Base-by-base conservation (phyloP, 495 filamentous ascomycete species). In the Podospora didyma region DNA sequence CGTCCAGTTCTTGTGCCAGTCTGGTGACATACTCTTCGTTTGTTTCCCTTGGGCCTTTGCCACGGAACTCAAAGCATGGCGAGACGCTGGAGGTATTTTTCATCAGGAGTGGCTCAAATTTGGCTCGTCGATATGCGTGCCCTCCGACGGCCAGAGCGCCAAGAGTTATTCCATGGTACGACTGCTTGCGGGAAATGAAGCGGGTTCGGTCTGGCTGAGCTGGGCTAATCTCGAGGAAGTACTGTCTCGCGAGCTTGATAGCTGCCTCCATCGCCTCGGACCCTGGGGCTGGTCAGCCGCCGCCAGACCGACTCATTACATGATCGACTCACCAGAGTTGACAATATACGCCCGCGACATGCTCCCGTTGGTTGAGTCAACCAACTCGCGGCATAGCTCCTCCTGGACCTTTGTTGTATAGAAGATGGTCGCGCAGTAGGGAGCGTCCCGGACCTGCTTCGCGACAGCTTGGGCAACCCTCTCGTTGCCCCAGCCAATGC, bases 141-240 rank as follows among this genome's bases (percentile, higher is more conserved):
- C 87, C 85, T 35, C 85, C 82, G 0, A 86, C 72, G 1, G 79
- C 75, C 16, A 93, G 68, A 0, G 85, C 77, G 0, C 88, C 88
- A 1, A 92, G 70, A 0, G 88, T 92, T 19, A 77, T 86, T 6
- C 89, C 89, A 57, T 93, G 89, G 61, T 89, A 93, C n/a, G 85
- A 87, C 20, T 84, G 80, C 46, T 78, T 74, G 11, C 89, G 75
- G 14, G 82, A 78, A 54, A 93, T 88, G 71, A 86, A 87, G n/a
- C 78, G 75, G 2, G 70, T 68, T 49, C 79, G 64, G 31, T 74
- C 62, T 3, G 65, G 60, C 51, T 77, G 62, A 1, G 60, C 41
- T 3, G 55, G 58, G 20, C 46, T 58, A 20, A 60, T 64, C 69
- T 89, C 85, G 5, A 84, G 73, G 59, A 79, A 87, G 60, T 85